Evolutionary conservation across 169 alveolate species (phyloP).

Genomic region (Plasmodium ovale): DNA sequence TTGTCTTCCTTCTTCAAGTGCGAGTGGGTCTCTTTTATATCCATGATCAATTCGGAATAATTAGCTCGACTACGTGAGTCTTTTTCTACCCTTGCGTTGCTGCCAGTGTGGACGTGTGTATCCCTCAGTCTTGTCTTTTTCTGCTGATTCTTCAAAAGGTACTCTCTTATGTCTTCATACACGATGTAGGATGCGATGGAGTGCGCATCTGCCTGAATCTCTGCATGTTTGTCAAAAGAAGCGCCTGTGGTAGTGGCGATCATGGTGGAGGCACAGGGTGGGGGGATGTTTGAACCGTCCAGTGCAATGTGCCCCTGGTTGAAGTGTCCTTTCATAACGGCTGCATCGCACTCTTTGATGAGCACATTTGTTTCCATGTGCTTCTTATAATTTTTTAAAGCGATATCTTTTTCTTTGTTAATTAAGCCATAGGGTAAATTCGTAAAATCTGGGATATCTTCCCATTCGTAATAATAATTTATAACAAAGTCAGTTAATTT

Average conservation of each 20-base stretch:
- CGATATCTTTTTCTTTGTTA: conserved; percentile 25
- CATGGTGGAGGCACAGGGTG: too few species aligned
- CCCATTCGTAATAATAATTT: conserved; percentile 70
- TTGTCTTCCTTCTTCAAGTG: too few species aligned
- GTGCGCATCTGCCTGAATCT: too few species aligned
- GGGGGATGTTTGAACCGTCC: too few species aligned
- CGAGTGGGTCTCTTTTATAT: too few species aligned
- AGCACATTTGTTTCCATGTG: not conserved
- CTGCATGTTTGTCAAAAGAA: too few species aligned
- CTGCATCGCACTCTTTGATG: not conserved
- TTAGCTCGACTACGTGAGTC: too few species aligned
- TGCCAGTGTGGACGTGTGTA: not conserved
- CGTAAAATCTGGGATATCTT: conserved; percentile 18
- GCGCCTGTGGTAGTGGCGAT: not conserved
- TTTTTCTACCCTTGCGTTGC: not conserved
- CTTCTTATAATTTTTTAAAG: not conserved
- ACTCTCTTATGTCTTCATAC: conserved; percentile 43
- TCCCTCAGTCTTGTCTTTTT: conserved; percentile 3
- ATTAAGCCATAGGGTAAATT: conserved; percentile 74
- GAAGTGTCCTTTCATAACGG: not conserved
- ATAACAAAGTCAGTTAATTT: conserved; percentile 22
- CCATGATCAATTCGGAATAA: not conserved
- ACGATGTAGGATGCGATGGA: not conserved
- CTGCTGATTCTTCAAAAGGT: conserved; percentile 15
- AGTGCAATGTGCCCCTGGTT: too few species aligned